Evolutionary conservation across 164 flowering plant genomes (phyloP).

Genomic region (Buxus sempervirens): DNA sequence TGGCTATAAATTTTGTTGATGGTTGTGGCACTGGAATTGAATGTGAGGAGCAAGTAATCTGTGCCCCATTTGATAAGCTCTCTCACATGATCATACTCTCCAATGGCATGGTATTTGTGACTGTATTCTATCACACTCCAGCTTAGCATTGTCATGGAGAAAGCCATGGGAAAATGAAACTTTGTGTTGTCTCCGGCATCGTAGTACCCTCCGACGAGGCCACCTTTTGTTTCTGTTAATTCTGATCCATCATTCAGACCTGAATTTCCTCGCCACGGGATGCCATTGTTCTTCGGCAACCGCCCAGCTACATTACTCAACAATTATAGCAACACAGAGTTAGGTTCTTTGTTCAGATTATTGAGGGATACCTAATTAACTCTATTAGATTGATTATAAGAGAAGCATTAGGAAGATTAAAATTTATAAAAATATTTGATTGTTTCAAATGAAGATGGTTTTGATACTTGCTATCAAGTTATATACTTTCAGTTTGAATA

Average conservation of each 20-base stretch:
- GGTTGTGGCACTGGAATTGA: conserved; percentile 60
- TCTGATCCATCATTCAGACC: conserved; percentile 67
- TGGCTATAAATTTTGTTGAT: conserved; percentile 57
- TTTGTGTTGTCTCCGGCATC: conserved; percentile 82
- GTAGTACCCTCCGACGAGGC: conserved; percentile 81
- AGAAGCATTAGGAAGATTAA: too few species aligned
- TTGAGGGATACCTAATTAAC: too few species aligned
- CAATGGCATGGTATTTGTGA: conserved; percentile 54
- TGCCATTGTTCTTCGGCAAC: conserved; percentile 46
- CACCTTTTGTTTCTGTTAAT: conserved; percentile 38
- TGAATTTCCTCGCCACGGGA: conserved; percentile 66
- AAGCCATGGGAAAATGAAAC: conserved; percentile 78
- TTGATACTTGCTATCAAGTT: too few species aligned
- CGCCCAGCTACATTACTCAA: conserved; percentile 58
- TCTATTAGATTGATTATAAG: too few species aligned
- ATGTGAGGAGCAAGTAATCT: conserved; percentile 75
- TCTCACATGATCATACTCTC: conserved; percentile 55
- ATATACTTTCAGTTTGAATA: too few species aligned
- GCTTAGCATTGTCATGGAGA: conserved; percentile 79
- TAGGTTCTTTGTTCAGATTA: too few species aligned
- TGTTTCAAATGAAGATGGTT: too few species aligned
- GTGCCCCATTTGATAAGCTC: conserved; percentile 93
- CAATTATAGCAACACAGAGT: neutral
- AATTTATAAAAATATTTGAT: too few species aligned
- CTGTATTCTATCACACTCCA: conserved; percentile 84